Percentiles rank a stretch among this genome's conserved stretches.
Evolutionary conservation across 2,329 filamentous ascomycete species (phyloP).

Genomic region (Aspergillus thermomutatus): DNA sequence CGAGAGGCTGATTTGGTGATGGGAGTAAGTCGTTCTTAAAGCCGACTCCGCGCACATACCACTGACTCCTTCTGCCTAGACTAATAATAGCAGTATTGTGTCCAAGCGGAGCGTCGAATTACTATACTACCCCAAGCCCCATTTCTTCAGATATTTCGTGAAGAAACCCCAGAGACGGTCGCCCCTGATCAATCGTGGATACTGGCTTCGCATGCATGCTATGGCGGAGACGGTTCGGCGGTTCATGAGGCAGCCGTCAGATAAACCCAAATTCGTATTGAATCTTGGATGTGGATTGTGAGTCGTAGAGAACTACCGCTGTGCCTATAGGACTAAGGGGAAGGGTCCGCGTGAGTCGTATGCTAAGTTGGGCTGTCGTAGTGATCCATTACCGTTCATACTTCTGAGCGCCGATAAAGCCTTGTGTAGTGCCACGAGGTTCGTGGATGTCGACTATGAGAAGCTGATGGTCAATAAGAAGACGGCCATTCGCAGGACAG

Average conservation of each 20-base stretch:
- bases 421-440: constrained; percentile 58
- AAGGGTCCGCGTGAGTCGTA: constrained; percentile 8
- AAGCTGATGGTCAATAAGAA: constrained; percentile 74
- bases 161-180: constrained; percentile 76
- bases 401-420: constrained; percentile 65
- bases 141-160: constrained; percentile 87
- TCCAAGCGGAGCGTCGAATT: constrained; percentile 92
- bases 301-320: constrained; percentile 41
- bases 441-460: constrained; percentile 84
- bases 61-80: constrained; percentile 46
- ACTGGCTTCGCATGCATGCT: constrained; percentile 79
- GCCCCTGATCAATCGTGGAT: constrained; percentile 87
- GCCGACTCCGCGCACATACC: not conserved
- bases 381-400: constrained; percentile 84
- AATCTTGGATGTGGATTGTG: constrained; percentile 90
- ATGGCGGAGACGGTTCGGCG: constrained; percentile 70
- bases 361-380: constrained; percentile 41
- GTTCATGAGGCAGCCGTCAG: constrained; percentile 62
- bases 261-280: constrained; percentile 67
- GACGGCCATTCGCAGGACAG: constrained; percentile 61
- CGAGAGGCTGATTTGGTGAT: constrained; percentile 53
- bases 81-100: constrained; percentile 87
- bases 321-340: not conserved
- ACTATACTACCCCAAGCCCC: constrained; percentile 75
- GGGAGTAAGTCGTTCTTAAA: constrained; percentile 41